Evolutionary conservation across 768 basidiomycete species (phyloP).

Genomic region (Boletus reticuloceps): DNA sequence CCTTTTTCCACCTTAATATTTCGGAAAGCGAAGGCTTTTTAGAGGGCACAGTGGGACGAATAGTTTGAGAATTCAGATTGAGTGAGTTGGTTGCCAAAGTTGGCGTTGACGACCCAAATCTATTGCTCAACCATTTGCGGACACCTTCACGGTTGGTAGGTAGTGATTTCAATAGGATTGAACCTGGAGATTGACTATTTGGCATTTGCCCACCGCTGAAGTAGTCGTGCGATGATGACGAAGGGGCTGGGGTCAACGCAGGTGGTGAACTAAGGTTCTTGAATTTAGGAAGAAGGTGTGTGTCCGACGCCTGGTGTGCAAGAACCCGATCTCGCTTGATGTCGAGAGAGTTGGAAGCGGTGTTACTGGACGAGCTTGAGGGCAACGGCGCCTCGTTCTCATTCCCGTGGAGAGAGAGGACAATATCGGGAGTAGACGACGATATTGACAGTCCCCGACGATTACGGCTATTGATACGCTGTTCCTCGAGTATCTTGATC

Average conservation of each 20-base stretch:
- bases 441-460: conserved; percentile 50
- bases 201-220: conserved; percentile 34
- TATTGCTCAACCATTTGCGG: conserved; percentile 72
- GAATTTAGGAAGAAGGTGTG: conserved; percentile 57
- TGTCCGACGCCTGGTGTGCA: conserved; percentile 69
- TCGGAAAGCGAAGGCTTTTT: conserved; percentile 72
- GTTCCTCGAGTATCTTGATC: conserved; percentile 74
- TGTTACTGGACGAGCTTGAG: conserved; percentile 49
- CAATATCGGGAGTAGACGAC: conserved; percentile 48
- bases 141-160: conserved; percentile 81
- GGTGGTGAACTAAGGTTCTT: conserved; percentile 39
- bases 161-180: conserved; percentile 43
- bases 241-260: conserved; percentile 37
- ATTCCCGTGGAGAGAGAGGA: conserved; percentile 41
- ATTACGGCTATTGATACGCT: conserved; percentile 52
- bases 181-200: conserved; percentile 33
- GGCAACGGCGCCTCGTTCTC: conserved; percentile 44
- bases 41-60: conserved; percentile 38
- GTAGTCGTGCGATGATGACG: conserved; percentile 53
- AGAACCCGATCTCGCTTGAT: conserved; percentile 57
- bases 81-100: conserved; percentile 37
- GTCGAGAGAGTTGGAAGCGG: conserved; percentile 50
- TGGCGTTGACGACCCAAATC: conserved; percentile 46
- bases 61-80: conserved; percentile 31
- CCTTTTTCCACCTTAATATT: conserved; percentile 54